These are phyloP conservation scores for Malbranchea zuffiana DNA, from an alignment of 2,329 filamentous ascomycete species.

Conservation along the genomic window DNA sequence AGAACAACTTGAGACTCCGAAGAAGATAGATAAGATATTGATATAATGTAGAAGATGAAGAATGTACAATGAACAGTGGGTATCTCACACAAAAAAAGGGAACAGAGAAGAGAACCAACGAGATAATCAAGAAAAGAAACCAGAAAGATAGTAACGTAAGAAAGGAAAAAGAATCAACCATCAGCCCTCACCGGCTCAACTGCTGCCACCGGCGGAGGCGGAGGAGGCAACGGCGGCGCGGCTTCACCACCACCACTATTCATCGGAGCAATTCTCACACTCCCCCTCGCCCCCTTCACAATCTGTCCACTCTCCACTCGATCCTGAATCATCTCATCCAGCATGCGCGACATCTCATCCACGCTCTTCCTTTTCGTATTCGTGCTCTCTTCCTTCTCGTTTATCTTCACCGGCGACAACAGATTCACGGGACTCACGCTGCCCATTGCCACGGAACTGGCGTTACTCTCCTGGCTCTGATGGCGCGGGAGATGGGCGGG, in stretches of 20 bases:
- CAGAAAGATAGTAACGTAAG: slow-evolving; percentile 10
- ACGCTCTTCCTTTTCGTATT: slow-evolving; percentile 57
- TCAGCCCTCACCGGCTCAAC: neutral
- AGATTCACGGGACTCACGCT: slow-evolving; percentile 22
- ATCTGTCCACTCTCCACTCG: slow-evolving; percentile 66
- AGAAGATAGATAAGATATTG: too few species aligned
- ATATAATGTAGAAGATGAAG: too few species aligned
- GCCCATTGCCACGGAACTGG: slow-evolving; percentile 18
- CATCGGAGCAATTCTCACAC: slow-evolving; percentile 52
- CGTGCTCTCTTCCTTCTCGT: slow-evolving; percentile 27
- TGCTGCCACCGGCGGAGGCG: too few species aligned
- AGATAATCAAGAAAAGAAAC: slow-evolving; percentile 20
- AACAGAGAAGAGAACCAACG: slow-evolving; percentile 12
- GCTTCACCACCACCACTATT: slow-evolving; percentile 33
- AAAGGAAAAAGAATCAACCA: slow-evolving; percentile 3
- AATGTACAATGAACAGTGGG: too few species aligned
- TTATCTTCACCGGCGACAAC: slow-evolving; percentile 17
- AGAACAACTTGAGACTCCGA: too few species aligned
- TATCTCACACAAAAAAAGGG: too few species aligned
- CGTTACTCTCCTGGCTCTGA: slow-evolving; percentile 24
- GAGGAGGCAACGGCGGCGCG: slow-evolving; percentile 21
- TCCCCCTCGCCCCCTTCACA: slow-evolving; percentile 55
- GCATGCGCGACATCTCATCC: slow-evolving; percentile 84
- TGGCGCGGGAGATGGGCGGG: slow-evolving; percentile 16
- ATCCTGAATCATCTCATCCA: slow-evolving; percentile 94